Conservation (phyloP, 2,329 filamentous ascomycete genomes). For the Gnomoniopsis smithogilvyi region DNA sequence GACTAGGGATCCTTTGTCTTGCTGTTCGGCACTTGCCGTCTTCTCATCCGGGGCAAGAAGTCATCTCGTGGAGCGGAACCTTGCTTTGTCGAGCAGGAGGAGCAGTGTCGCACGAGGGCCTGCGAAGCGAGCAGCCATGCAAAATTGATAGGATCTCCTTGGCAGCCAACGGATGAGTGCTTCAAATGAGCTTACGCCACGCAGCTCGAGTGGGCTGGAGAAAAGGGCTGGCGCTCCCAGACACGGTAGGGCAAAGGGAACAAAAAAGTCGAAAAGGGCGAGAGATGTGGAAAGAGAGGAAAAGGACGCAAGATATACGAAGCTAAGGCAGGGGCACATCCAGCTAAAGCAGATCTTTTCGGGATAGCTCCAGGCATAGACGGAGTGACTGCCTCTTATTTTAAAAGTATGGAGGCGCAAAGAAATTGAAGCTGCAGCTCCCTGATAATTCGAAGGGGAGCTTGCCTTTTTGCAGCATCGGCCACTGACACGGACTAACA, state of each 20-base stretch:
- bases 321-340: background rate
- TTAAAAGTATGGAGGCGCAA: background rate
- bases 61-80: background rate
- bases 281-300: background rate
- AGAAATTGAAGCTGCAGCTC: background rate
- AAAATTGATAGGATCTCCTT: background rate
- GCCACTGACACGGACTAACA: conserved; percentile 5
- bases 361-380: background rate
- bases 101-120: conserved; percentile 3
- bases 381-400: background rate
- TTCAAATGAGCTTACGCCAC: background rate
- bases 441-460: background rate
- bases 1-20: no score
- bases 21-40: background rate
- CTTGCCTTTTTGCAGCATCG: conserved; percentile 15
- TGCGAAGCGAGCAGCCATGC: background rate
- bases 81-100: background rate
- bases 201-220: background rate
- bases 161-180: background rate
- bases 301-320: background rate
- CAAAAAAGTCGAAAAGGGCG: background rate
- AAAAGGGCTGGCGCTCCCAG: background rate
- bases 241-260: background rate
- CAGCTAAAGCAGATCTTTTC: background rate
- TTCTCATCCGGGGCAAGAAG: background rate